phyloP scores from a whole-genome alignment of 2,329 filamentous ascomycete genomes.

The Sarocladium brachiariae region DNA sequence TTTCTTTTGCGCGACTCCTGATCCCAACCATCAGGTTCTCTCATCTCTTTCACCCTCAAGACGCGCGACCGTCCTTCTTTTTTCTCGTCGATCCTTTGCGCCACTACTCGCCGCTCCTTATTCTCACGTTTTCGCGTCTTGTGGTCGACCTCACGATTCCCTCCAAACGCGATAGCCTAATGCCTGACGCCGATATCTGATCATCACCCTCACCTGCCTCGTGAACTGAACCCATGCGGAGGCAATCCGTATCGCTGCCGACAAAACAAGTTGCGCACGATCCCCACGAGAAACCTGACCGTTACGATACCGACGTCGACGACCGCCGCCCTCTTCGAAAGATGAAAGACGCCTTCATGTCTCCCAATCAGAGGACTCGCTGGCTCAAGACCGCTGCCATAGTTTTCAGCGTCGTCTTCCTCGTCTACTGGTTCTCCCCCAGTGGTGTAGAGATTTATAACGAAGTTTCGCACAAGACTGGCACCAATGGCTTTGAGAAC shows the following conservation, averaged over 20 bases:
- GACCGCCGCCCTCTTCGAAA: slow-evolving; percentile 44
- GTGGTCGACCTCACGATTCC: neutral
- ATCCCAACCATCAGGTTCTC: neutral
- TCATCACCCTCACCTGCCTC: neutral
- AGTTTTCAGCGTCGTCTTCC: slow-evolving; percentile 49
- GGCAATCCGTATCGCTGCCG: slow-evolving; percentile 57
- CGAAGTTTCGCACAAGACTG: slow-evolving; percentile 17
- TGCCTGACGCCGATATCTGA: slow-evolving; percentile 1
- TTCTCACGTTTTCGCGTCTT: neutral
- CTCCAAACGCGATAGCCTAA: slow-evolving; percentile 13
- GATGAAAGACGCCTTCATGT: slow-evolving; percentile 52
- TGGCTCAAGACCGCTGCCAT: slow-evolving; percentile 61
- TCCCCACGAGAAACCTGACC: slow-evolving; percentile 57
- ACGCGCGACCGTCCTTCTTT: neutral
- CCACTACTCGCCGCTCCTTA: neutral
- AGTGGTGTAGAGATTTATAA: slow-evolving; percentile 48
- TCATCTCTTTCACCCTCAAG: neutral
- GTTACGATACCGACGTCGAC: slow-evolving; percentile 44
- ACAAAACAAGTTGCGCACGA: slow-evolving; percentile 53
- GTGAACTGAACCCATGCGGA: slow-evolving; percentile 45
- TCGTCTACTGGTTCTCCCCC: slow-evolving; percentile 59
- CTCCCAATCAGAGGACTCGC: slow-evolving; percentile 57
- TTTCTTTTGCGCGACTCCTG: neutral
- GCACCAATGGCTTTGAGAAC: slow-evolving; percentile 16
- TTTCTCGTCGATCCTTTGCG: neutral